A percentile compares a stretch with the other conserved stretches of the same genome.
These are phyloP conservation scores for Sphaerostilbella broomeana DNA, from an alignment of 2,329 filamentous ascomycete species.

Conservation along the genomic window DNA sequence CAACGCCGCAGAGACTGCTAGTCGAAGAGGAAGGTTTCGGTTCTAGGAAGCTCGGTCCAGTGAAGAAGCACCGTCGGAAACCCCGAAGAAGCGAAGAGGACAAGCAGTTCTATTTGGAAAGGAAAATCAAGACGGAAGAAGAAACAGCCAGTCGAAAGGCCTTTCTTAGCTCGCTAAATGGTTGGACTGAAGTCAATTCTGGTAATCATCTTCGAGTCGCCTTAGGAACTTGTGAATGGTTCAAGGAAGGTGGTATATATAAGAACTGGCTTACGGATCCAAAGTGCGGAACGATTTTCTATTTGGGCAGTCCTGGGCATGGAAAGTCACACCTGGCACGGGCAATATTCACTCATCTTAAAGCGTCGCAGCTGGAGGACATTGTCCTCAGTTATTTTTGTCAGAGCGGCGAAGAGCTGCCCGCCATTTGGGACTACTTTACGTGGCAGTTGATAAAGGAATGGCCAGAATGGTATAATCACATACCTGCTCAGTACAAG, in stretches of 20 bases:
- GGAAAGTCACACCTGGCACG: constrained; percentile 21
- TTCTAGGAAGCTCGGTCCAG: constrained; percentile 3
- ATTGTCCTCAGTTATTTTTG: constrained; percentile 20
- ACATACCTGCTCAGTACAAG: constrained; percentile 12
- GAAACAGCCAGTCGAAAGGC: background rate
- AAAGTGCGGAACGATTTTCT: constrained; percentile 12
- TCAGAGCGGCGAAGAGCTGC: constrained; percentile 13
- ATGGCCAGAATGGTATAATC: constrained; percentile 15
- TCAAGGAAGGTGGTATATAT: constrained; percentile 12
- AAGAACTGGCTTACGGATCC: constrained; percentile 15
- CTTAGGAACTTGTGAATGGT: constrained; percentile 18
- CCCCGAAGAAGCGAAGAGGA: constrained; percentile 1
- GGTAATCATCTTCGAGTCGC: constrained; percentile 10
- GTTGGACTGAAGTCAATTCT: constrained; percentile 14
- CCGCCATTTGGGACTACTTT: constrained; percentile 18
- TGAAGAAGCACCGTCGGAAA: background rate
- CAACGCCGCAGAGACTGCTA: background rate
- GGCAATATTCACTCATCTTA: constrained; percentile 16
- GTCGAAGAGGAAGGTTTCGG: background rate
- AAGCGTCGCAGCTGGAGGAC: constrained; percentile 6
- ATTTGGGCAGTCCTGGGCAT: constrained; percentile 14
- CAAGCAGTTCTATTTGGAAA: background rate
- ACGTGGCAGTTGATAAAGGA: constrained; percentile 15
- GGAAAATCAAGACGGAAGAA: constrained; percentile 4
- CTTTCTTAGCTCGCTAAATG: constrained; percentile 15